Base-by-base conservation (phyloP, 257 asterid species). In the Salvia rosmarinus region DNA sequence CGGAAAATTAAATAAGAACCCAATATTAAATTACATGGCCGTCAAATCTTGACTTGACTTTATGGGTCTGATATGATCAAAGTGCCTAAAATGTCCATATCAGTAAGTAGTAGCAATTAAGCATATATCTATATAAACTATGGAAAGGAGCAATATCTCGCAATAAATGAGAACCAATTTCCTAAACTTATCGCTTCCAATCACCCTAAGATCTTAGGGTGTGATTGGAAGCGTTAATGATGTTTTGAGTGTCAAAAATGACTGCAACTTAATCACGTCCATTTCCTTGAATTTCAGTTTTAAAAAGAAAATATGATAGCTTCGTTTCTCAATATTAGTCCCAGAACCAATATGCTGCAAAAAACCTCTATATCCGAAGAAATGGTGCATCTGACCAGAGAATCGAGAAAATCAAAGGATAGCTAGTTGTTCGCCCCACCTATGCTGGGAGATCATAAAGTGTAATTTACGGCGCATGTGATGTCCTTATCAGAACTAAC, bases 401-500 rank as follows among this genome's bases (percentile, higher is more conserved):
- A 37, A n/a, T n/a, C n/a, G n/a, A n/a, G n/a, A n/a, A n/a, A n/a
- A n/a, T n/a, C n/a, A n/a, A n/a, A n/a, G n/a, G n/a, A n/a, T n/a
- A n/a, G n/a, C 25, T 8, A 52, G 8, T 35, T 8, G 55, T 12
- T 69, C 30, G 16, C 39, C 49, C 50, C 70, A 49, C 54, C 57
- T 20, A 32, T 37, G 40, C 16, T 12, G n/a, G 74, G 66, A 73
- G 37, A 17, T 67, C 34, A 20, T 25, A 10, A 35, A 62, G 9
- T 1, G 19, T 8, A n/a, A 25, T 44, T n/a, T 32, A 59, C 25
- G 20, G 49, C 46, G 21, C 6, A 21, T 30, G 58, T 61, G n/a
- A 9, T 37, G 78, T 69, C 72, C 64, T 70, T 54, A 52, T 79
- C 82, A 63, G 6, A 71, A 75, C 70, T 12, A 56, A 64, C 69